These are phyloP conservation scores for Gossypium laxum DNA, from an alignment of 441 rosid species.

Conservation along the genomic window DNA sequence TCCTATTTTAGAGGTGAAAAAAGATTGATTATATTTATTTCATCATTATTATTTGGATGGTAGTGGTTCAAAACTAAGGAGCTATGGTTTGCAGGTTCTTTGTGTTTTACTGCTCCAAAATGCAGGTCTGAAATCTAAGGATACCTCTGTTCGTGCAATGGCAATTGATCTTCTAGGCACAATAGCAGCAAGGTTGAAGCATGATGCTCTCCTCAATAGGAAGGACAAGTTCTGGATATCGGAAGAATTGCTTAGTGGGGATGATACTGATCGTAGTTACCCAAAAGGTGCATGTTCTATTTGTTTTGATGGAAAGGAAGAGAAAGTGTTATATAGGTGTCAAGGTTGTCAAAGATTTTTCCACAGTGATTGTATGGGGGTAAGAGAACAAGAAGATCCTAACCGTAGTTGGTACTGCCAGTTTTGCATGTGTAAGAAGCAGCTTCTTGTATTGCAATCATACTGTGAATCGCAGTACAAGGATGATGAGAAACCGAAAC, in stretches of 20 bases:
- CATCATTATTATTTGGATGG: conserved; percentile 9
- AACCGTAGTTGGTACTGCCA: conserved; percentile 75
- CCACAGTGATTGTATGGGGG: conserved; percentile 88
- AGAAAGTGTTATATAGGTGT: conserved; percentile 51
- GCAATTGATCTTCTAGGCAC: conserved; percentile 94
- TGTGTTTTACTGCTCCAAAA: conserved; percentile 92
- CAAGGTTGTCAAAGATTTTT: conserved; percentile 71
- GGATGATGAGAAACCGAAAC: conserved; percentile 32
- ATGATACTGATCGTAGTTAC: conserved; percentile 26
- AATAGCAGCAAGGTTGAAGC: conserved; percentile 85
- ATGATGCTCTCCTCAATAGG: conserved; percentile 58
- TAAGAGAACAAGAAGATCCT: conserved; percentile 65
- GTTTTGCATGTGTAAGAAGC: conserved; percentile 68
- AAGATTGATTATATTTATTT: conserved; percentile 4
- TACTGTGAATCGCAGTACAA: conserved; percentile 56
- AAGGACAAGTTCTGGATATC: conserved; percentile 55
- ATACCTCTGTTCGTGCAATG: conserved; percentile 73
- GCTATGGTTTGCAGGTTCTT: conserved; percentile 60
- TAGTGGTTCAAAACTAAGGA: conserved; percentile 18
- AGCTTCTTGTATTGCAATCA: conserved; percentile 78
- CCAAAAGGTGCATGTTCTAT: conserved; percentile 58
- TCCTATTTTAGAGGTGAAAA: conserved; percentile 78
- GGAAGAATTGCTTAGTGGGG: conserved; percentile 48
- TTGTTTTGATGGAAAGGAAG: conserved; percentile 61
- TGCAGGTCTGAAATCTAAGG: conserved; percentile 96